phyloP scores from a whole-genome alignment of 83 land plant genomes.

The Picea engelmannii region DNA sequence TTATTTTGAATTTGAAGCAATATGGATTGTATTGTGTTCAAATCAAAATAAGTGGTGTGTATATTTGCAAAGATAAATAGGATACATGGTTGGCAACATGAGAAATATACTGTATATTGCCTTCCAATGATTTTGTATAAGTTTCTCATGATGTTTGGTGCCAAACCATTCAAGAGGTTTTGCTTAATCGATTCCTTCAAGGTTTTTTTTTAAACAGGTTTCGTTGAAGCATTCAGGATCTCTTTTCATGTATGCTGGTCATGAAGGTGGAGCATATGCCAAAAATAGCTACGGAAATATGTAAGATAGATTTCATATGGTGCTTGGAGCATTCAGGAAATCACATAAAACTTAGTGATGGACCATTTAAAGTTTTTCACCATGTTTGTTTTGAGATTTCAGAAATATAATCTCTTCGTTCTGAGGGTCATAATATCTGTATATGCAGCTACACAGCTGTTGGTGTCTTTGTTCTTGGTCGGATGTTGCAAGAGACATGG shows the following conservation, averaged over 20 bases:
- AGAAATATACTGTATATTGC: background rate
- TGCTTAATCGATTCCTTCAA: background rate
- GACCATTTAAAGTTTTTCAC: background rate
- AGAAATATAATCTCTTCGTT: background rate
- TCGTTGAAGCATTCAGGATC: conserved; percentile 98
- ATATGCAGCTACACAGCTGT: conserved; percentile 91
- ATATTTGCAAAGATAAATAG: background rate
- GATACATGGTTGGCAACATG: background rate
- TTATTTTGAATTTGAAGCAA: background rate
- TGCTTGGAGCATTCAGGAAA: background rate
- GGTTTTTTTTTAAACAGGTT: conserved; percentile 48
- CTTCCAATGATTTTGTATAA: background rate
- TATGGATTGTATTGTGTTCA: background rate
- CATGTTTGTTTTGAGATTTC: background rate
- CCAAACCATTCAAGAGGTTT: background rate
- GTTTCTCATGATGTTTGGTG: background rate
- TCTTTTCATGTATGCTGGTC: conserved; percentile 97
- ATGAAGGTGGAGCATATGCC: conserved; percentile 96
- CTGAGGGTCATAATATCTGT: background rate
- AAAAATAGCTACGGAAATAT: conserved; percentile 97
- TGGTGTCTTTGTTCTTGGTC: conserved; percentile 92
- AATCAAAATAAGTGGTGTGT: background rate
- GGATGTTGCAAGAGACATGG: conserved; percentile 89
- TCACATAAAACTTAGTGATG: background rate
- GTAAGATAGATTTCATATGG: conserved; percentile 38